These are phyloP conservation scores for Didymella segeticola DNA, from an alignment of 2,329 filamentous ascomycete species.

Conservation along the genomic window DNA sequence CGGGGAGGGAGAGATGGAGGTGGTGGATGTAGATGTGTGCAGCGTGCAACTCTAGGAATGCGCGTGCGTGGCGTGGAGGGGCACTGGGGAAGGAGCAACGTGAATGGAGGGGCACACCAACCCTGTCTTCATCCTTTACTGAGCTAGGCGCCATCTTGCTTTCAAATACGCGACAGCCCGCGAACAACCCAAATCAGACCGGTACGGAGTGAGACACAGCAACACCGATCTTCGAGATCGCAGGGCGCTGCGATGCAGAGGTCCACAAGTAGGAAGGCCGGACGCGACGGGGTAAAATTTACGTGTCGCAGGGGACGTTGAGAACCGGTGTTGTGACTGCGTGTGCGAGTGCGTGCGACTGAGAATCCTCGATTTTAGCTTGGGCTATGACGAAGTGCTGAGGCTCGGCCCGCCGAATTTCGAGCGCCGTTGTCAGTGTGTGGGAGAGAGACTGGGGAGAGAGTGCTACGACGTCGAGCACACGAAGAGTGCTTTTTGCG, in stretches of 20 bases:
- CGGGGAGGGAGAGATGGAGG: neutral
- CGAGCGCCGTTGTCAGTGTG: slow-evolving; percentile 25
- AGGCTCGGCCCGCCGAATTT: slow-evolving; percentile 42
- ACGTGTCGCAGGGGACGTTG: slow-evolving; percentile 21
- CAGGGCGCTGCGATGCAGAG: slow-evolving; percentile 20
- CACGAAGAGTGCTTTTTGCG: slow-evolving; percentile 6
- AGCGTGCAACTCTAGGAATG: slow-evolving; percentile 5
- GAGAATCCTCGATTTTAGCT: slow-evolving; percentile 27
- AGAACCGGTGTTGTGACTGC: slow-evolving; percentile 6
- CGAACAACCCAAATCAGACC: slow-evolving; percentile 19
- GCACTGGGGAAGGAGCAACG: slow-evolving; percentile 17
- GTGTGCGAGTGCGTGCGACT: slow-evolving; percentile 27
- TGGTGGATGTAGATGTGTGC: neutral
- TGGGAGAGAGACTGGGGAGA: slow-evolving; percentile 13
- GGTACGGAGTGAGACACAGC: slow-evolving; percentile 25
- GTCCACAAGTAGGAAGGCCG: slow-evolving; percentile 14
- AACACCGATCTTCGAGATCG: slow-evolving; percentile 23
- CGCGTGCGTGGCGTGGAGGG: slow-evolving; percentile 21
- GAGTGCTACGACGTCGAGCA: slow-evolving; percentile 3
- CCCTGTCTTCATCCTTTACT: slow-evolving; percentile 43
- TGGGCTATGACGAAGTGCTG: slow-evolving; percentile 40
- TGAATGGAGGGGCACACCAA: slow-evolving; percentile 41
- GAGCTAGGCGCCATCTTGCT: slow-evolving; percentile 43
- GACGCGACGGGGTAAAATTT: slow-evolving; percentile 33
- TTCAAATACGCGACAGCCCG: slow-evolving; percentile 25